Evolutionary conservation across 306 rosid species (phyloP).

Genomic region (Fagus sylvatica): DNA sequence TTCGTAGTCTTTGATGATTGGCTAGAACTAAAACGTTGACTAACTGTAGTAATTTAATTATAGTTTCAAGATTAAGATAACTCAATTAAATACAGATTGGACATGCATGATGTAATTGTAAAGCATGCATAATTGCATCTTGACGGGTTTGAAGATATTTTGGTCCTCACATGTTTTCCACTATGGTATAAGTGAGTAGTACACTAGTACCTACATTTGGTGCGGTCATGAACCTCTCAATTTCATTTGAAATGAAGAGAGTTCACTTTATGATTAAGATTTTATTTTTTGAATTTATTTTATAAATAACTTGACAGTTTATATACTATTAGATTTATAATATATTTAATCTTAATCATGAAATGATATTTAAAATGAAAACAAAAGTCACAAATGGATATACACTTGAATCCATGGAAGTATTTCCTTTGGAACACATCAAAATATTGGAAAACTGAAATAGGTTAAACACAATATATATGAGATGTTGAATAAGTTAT

Average conservation of each 20-base stretch:
- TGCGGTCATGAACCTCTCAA: too few relatives aligned
- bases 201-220: background rate
- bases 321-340: too few relatives aligned
- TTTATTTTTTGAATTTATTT: too few relatives aligned
- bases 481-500: too few relatives aligned
- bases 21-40: constrained; percentile 7
- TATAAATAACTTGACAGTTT: too few relatives aligned
- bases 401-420: background rate
- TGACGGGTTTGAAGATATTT: background rate
- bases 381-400: too few relatives aligned
- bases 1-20: constrained; percentile 20
- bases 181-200: too few relatives aligned
- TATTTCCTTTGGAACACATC: background rate
- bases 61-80: constrained; percentile 5
- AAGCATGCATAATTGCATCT: constrained; percentile 22
- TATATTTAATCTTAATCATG: too few relatives aligned
- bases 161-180: background rate
- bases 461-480: background rate
- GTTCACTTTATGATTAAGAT: too few relatives aligned
- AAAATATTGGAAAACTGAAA: background rate
- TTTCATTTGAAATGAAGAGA: too few relatives aligned
- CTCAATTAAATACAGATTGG: background rate
- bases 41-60: constrained; percentile 16
- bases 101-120: background rate
- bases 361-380: too few relatives aligned